Evolutionary conservation across 1,284 basidiomycete species (phyloP), one percentile per base, ranked within the genome.

Genomic region (Sanghuangporus baumii): DNA sequence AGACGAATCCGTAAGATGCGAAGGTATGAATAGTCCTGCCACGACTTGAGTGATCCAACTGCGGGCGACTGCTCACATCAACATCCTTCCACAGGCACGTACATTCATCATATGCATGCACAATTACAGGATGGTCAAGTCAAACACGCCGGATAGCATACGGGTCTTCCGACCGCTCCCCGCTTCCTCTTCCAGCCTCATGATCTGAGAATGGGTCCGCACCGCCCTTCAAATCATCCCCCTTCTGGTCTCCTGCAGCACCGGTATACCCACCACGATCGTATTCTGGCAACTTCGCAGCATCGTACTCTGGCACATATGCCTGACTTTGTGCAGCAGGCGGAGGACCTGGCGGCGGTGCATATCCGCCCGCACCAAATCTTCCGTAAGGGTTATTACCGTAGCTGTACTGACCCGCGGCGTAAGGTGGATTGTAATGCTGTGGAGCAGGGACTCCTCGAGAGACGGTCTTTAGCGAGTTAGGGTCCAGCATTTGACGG

Each of bases 401-500:
- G 7, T 58, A 68, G 0, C 12, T 16, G 4, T 68, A 68, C 20
- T 70, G 69, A 1, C 73, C 62, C 4, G 72, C 72, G 0, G 64
- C 14, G 51, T 77, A 80, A 3, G 79, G 76, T 36, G 76, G 75
- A 62, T 73, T 74, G 70, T 81, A 82, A 62, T 76, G 69, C 6
- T 72, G 59, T 1, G 79, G 74, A 14, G 61, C 57, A 8, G 77
- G 75, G 14, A 72, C 63, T 31, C 26, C 26, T 26, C 74, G 76
- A 12, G 68, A 69, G 48, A 74, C 64, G 68, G 75, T 77, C n/a
- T 66, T 77, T 59, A 71, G 71, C 26, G 76, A 77, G 5, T 73
- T 68, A 0, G 90, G 89, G 71, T 93, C 88, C 36, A 83, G 78
- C 8, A 84, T 70, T 74, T 93, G 91, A 26, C 85, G 83, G 71